These are phyloP conservation scores for Lodderomyces elongisporus DNA, from an alignment of 1,139 yeast genomes.

Conservation along the genomic window DNA sequence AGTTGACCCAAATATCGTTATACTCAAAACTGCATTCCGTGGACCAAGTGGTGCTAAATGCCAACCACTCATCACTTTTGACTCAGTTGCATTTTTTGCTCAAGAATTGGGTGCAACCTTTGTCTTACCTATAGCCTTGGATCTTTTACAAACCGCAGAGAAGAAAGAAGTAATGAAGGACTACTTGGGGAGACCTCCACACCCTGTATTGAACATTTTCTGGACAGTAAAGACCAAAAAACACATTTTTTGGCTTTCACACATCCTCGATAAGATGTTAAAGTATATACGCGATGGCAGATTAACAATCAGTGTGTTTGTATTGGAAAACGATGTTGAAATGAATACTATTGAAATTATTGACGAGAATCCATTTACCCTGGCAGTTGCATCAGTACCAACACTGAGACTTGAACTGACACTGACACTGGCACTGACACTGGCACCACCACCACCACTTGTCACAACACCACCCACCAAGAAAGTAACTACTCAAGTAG, in stretches of 20 bases:
- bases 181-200: constrained; percentile 28
- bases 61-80: constrained; percentile 40
- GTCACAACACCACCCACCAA: neutral
- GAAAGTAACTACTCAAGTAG: neutral
- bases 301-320: constrained; percentile 17
- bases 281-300: constrained; percentile 22
- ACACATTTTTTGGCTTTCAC: constrained; percentile 35
- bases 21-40: constrained; percentile 29
- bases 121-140: constrained; percentile 42
- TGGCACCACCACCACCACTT: neutral
- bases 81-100: constrained; percentile 34
- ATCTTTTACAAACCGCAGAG: constrained; percentile 25
- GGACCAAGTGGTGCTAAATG: constrained; percentile 45
- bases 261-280: constrained; percentile 24
- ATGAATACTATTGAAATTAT: neutral
- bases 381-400: too few relatives aligned
- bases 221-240: constrained; percentile 29
- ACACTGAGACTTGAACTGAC: too few relatives aligned
- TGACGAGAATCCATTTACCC: neutral
- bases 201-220: constrained; percentile 24
- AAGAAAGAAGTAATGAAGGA: constrained; percentile 25
- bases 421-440: neutral
- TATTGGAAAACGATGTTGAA: constrained; percentile 5
- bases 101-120: constrained; percentile 48
- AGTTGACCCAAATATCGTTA: constrained; percentile 11